Conservation (phyloP, 305 asterid genomes). For the Rubia tinctorum region DNA sequence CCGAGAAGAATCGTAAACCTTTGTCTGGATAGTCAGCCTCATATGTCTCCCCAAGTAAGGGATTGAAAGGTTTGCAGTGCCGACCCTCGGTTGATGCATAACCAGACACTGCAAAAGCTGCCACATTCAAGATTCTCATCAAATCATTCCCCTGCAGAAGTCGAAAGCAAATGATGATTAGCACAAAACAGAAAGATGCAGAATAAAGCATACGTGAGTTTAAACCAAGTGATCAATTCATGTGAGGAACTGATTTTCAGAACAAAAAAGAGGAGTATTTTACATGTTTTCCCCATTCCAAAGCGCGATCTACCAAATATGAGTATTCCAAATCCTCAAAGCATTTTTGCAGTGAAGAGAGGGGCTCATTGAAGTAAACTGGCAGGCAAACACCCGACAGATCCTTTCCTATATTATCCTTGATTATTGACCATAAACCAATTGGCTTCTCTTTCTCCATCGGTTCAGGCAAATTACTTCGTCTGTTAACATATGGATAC, state of each 20-base stretch:
- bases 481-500: slow-evolving; percentile 72
- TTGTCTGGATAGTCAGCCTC: slow-evolving; percentile 98
- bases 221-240: slow-evolving; percentile 9
- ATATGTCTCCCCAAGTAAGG: slow-evolving; percentile 97
- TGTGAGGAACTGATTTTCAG: slow-evolving; percentile 17
- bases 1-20: slow-evolving; percentile 87
- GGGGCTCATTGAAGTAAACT: slow-evolving; percentile 96
- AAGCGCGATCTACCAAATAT: slow-evolving; percentile 81
- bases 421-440: slow-evolving; percentile 94
- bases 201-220: background rate
- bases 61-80: slow-evolving; percentile 98
- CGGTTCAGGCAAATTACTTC: slow-evolving; percentile 87
- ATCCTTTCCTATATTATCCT: slow-evolving; percentile 98
- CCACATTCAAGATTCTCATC: slow-evolving; percentile 92
- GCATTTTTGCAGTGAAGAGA: slow-evolving; percentile 95
- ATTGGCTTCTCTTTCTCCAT: slow-evolving; percentile 94
- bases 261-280: slow-evolving; percentile 21
- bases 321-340: slow-evolving; percentile 98
- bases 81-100: slow-evolving; percentile 98
- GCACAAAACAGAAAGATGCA: background rate
- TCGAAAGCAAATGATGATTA: slow-evolving; percentile 14
- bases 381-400: slow-evolving; percentile 99
- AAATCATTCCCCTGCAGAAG: slow-evolving; percentile 87
- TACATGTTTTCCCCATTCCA: slow-evolving; percentile 94
- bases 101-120: slow-evolving; percentile 98